A percentile compares a stretch with the other conserved stretches of the same genome.
These are phyloP conservation scores for Saccharomycopsis hybrid DNA, from an alignment of 1,139 yeast species.

Conservation along the genomic window DNA sequence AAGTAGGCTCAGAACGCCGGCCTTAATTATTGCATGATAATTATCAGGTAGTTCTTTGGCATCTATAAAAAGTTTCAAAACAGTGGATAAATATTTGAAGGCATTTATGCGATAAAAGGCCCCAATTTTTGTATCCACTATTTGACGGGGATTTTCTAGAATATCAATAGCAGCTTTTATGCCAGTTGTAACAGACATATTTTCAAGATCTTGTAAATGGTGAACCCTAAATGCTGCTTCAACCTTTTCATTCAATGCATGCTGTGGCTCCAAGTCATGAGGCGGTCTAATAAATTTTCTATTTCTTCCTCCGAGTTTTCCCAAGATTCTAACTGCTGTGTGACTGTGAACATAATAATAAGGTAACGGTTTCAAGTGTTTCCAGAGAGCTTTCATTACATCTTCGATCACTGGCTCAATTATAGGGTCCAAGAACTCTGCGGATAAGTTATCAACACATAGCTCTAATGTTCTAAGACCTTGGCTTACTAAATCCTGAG, in stretches of 20 bases:
- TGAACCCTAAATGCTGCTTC: conserved; percentile 63
- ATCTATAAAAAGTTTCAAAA: conserved; percentile 65
- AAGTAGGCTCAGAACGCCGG: conserved; percentile 45
- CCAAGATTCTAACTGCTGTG: conserved; percentile 85
- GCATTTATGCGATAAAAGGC: conserved; percentile 71
- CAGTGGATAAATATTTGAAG: conserved; percentile 60
- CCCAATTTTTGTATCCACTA: conserved; percentile 37
- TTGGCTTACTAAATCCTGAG: conserved; percentile 88
- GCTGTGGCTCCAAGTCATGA: conserved; percentile 49
- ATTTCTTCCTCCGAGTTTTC: conserved; percentile 94
- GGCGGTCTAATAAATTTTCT: conserved; percentile 74
- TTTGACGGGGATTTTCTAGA: conserved; percentile 49
- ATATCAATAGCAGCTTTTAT: conserved; percentile 61
- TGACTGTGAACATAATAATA: conserved; percentile 89
- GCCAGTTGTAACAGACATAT: conserved; percentile 79
- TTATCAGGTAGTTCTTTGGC: conserved; percentile 56
- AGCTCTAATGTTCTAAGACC: conserved; percentile 90
- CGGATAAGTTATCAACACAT: conserved; percentile 95
- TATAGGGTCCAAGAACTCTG: conserved; percentile 95
- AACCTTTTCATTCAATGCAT: conserved; percentile 60
- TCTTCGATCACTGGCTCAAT: conserved; percentile 93
- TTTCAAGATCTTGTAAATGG: conserved; percentile 56
- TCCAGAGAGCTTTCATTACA: conserved; percentile 90
- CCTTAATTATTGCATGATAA: conserved; percentile 38
- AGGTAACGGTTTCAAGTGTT: conserved; percentile 84